A percentile compares a stretch with the other conserved stretches of the same genome.
Evolutionary conservation across 371 early-diverging fungal genomes (phyloP).

Genomic region (Mucor velutinosus): DNA sequence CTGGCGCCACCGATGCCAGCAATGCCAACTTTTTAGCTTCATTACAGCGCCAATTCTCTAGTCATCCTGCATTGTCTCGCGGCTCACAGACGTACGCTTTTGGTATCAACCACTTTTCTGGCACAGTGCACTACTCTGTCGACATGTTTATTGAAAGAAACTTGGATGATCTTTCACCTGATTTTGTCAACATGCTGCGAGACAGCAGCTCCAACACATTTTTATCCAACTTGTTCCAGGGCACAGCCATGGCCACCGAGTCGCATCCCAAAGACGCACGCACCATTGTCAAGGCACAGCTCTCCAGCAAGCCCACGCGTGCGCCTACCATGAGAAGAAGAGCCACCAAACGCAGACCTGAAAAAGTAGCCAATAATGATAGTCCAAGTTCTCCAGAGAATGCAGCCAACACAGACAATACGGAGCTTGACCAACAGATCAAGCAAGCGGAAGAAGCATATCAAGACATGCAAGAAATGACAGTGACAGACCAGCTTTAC

Average conservation of each 20-base stretch:
- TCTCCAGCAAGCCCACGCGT: conserved; percentile 70
- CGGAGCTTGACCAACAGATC: conserved; percentile 28
- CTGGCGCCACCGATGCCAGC: conserved; percentile 50
- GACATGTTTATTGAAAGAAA: conserved; percentile 75
- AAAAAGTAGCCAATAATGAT: conserved; percentile 2
- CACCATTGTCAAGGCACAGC: conserved; percentile 45
- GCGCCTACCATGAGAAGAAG: conserved; percentile 68
- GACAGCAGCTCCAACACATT: conserved; percentile 75
- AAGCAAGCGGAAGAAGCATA: conserved; percentile 48
- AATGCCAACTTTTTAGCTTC: conserved; percentile 55
- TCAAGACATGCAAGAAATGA: conserved; percentile 51
- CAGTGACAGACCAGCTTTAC: conserved; percentile 65
- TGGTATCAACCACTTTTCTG: conserved; percentile 78
- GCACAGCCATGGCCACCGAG: conserved; percentile 78
- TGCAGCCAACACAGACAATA: conserved; percentile 11
- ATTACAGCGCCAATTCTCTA: conserved; percentile 36
- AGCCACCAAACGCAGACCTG: conserved; percentile 36
- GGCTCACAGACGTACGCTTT: conserved; percentile 53
- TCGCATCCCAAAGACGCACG: conserved; percentile 79
- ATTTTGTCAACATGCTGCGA: conserved; percentile 83
- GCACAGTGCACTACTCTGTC: conserved; percentile 70
- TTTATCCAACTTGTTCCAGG: conserved; percentile 80
- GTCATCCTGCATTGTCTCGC: conserved; percentile 39
- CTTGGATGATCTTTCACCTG: conserved; percentile 73
- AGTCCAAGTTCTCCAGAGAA: neutral